Conservation (phyloP, 2,329 filamentous ascomycete species). For the Biscogniauxia marginata region DNA sequence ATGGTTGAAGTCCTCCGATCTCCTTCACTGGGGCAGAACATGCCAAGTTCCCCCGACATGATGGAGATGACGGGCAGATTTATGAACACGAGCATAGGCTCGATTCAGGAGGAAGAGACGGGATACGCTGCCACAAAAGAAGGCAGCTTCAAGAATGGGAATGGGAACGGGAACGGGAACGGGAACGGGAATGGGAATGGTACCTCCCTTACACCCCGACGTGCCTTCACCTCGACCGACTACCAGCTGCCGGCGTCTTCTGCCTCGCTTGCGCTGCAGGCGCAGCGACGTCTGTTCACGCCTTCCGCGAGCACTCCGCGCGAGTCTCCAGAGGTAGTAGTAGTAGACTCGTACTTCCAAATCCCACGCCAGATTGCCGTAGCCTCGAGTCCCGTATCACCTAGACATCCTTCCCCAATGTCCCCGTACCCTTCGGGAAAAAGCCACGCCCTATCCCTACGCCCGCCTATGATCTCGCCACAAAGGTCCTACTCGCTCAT, state of each 20-base stretch:
- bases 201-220: constrained; percentile 24
- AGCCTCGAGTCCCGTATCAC: constrained; percentile 2
- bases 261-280: constrained; percentile 13
- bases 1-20: constrained; percentile 33
- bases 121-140: background rate
- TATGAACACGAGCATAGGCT: constrained; percentile 23
- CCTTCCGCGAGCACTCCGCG: constrained; percentile 20
- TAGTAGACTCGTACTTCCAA: constrained; percentile 22
- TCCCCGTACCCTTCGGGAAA: constrained; percentile 14
- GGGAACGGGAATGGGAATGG: too few species aligned
- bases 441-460: constrained; percentile 17
- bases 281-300: constrained; percentile 18
- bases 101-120: constrained; percentile 17
- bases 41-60: constrained; percentile 23
- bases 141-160: too few species aligned
- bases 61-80: constrained; percentile 29
- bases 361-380: background rate
- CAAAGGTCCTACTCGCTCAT: constrained; percentile 61
- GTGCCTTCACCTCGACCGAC: constrained; percentile 32
- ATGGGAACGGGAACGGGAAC: too few species aligned
- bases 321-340: constrained; percentile 11
- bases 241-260: constrained; percentile 23
- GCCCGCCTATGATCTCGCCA: constrained; percentile 43
- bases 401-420: constrained; percentile 8
- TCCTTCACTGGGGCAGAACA: constrained; percentile 23